Conservation (phyloP, 352 stramenopile species). For the Pseudoperonospora humuli region DNA sequence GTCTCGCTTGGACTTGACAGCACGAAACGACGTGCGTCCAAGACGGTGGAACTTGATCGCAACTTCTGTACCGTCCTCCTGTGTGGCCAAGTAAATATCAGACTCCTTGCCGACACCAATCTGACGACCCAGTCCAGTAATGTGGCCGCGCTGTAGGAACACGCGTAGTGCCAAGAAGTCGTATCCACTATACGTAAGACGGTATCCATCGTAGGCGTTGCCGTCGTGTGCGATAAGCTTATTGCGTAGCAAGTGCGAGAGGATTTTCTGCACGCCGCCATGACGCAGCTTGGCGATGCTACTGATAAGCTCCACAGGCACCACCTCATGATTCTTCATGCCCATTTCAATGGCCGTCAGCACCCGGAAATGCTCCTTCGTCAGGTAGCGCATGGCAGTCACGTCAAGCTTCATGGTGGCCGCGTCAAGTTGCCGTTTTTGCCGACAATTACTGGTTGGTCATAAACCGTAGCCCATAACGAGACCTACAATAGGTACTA, state of each 20-base stretch:
- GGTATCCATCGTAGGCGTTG: conserved; percentile 94
- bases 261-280: conserved; percentile 96
- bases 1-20: conserved; percentile 96
- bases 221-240: conserved; percentile 98
- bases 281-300: conserved; percentile 96
- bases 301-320: conserved; percentile 94
- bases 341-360: conserved; percentile 98
- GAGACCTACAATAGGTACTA: too few relatives aligned
- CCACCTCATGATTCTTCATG: conserved; percentile 98
- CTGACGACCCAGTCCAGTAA: conserved; percentile 85
- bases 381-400: conserved; percentile 90
- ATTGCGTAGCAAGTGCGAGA: conserved; percentile 94
- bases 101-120: conserved; percentile 99
- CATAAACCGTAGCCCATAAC: too few relatives aligned
- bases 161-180: conserved; percentile 97
- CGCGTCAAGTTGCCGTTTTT: too few relatives aligned
- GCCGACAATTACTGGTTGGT: neutral
- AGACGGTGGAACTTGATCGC: conserved; percentile 99
- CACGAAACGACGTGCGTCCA: conserved; percentile 96
- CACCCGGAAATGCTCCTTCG: conserved; percentile 96
- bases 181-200: conserved; percentile 99
- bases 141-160: conserved; percentile 91
- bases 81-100: conserved; percentile 96
- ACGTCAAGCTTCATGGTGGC: conserved; percentile 89
- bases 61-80: conserved; percentile 92